Evolutionary conservation across 768 basidiomycete genomes (phyloP), one percentile per base, ranked within the genome.

Genomic region (Boletus tylopilopsis): DNA sequence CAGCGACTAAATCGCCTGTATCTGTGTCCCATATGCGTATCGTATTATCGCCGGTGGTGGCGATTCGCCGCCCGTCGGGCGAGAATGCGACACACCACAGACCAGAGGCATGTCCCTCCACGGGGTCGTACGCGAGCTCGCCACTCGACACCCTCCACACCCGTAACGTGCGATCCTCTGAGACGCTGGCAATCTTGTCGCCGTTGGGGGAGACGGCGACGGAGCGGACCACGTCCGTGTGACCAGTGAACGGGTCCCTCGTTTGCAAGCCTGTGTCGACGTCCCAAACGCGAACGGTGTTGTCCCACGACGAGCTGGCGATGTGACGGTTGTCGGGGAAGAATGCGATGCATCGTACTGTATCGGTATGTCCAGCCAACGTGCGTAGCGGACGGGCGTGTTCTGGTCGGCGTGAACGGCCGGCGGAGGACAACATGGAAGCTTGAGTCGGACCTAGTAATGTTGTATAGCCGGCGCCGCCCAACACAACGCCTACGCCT

Each of bases 41-140:
- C 5, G 62, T 64, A 42, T 62, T 66, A 42, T 69, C 69, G 9
- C 60, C 64, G 2, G 66, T 68, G 11, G 67, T 67, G 35, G 69
- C 68, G 35, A 68, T 56, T 27, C 57, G 56, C 23, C 51, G 54
- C 38, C 68, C 68, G 49, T 68, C 48, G 35, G 66, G 66, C 18
- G 66, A 68, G 56, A 70, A 66, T 1, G 64, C 42, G 51, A 69
- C 58, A 41, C 57, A 69, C 54, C 58, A 58, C 15, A 69, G 60
- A 19, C 58, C 57, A 4, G 56, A 56, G 24, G 52, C 50, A 33
- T 68, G 66, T 6, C 61, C 66, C 13, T 57, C 57, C 1, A 68
- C 25, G 45, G 68, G 68, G 13, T 58, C 58, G 38, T 55, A 54
- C 15, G 50, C 41, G 45, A 55, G 57, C 1, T 57, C 36, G 42